Evolutionary conservation across 1,284 basidiomycete species (phyloP).

Genomic region (Ustilago nuda): DNA sequence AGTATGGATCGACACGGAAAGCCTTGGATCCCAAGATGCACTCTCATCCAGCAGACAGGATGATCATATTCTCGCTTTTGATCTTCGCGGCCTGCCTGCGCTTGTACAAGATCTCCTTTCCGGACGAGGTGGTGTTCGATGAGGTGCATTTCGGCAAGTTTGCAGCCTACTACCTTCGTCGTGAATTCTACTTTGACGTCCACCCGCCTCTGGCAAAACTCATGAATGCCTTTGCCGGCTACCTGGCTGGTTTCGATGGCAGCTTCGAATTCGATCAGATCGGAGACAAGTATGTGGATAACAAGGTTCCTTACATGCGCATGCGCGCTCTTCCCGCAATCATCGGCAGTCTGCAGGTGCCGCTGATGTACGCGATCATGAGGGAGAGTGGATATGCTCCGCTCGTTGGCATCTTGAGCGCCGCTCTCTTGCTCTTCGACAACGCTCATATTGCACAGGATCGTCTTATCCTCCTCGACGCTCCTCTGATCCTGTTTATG

Average conservation of each 20-base stretch:
- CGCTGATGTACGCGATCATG: slow-evolving; percentile 95
- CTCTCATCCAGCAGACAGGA: slow-evolving; percentile 24
- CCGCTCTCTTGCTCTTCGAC: slow-evolving; percentile 89
- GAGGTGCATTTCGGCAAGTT: slow-evolving; percentile 70
- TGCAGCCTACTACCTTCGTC: slow-evolving; percentile 66
- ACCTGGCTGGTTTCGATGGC: slow-evolving; percentile 96
- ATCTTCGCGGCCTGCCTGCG: slow-evolving; percentile 49
- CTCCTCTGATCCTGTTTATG: slow-evolving; percentile 95
- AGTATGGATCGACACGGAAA: slow-evolving; percentile 11
- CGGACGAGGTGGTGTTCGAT: slow-evolving; percentile 67
- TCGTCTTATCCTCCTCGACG: slow-evolving; percentile 94
- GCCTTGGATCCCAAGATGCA: slow-evolving; percentile 27
- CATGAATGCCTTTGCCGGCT: slow-evolving; percentile 82
- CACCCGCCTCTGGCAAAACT: slow-evolving; percentile 80
- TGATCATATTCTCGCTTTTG: slow-evolving; percentile 46
- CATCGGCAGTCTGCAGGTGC: slow-evolving; percentile 87
- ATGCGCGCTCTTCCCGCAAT: slow-evolving; percentile 92
- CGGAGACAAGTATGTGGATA: slow-evolving; percentile 87
- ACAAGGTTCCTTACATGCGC: slow-evolving; percentile 91
- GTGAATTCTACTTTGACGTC: slow-evolving; percentile 95
- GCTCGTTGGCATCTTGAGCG: slow-evolving; percentile 87
- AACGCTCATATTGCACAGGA: slow-evolving; percentile 96
- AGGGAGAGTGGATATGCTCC: slow-evolving; percentile 95
- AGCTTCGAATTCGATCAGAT: slow-evolving; percentile 94
- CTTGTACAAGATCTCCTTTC: slow-evolving; percentile 56